A percentile compares a stretch with the other conserved stretches of the same genome.
These are phyloP conservation scores for Globisporangium parvum DNA, from an alignment of 352 stramenopile species.

Conservation along the genomic window DNA sequence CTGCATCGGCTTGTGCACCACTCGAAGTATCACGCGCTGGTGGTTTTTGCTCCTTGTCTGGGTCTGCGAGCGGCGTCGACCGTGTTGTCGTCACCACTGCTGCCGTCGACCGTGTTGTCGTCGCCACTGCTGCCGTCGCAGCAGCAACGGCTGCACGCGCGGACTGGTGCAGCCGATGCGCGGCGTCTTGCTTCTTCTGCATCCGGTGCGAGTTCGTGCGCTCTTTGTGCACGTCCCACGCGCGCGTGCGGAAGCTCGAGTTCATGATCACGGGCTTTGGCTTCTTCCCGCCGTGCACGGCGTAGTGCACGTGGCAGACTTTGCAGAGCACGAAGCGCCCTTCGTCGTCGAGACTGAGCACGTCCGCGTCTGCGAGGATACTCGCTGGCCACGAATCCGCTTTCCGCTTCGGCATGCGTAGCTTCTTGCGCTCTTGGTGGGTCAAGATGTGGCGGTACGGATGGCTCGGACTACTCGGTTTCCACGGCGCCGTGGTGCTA, in stretches of 20 bases:
- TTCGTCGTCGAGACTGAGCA: constrained; percentile 76
- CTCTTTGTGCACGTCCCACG: constrained; percentile 80
- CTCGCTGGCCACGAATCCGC: constrained; percentile 68
- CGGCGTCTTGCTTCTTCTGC: constrained; percentile 48
- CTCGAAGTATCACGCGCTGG: no score
- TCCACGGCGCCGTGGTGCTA: background rate
- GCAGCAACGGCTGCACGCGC: constrained; percentile 18
- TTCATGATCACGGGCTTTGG: constrained; percentile 82
- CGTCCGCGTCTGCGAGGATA: constrained; percentile 61
- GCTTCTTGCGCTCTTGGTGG: constrained; percentile 35
- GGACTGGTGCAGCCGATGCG: constrained; percentile 8
- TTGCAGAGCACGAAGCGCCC: constrained; percentile 75
- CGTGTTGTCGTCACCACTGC: constrained; percentile 1
- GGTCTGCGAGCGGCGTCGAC: constrained; percentile 1
- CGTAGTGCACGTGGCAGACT: constrained; percentile 79
- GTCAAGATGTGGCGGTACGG: constrained; percentile 25
- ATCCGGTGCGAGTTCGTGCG: constrained; percentile 73
- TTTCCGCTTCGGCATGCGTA: constrained; percentile 68
- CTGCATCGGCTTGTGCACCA: background rate
- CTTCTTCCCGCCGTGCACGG: constrained; percentile 75
- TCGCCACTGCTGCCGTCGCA: constrained; percentile 2
- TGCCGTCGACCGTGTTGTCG: constrained; percentile 1
- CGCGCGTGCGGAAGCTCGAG: constrained; percentile 69
- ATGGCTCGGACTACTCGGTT: background rate
- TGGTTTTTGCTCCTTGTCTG: background rate